Evolutionary conservation across 169 alveolate species (phyloP).

Genomic region (Cryptosporidium sp.): DNA sequence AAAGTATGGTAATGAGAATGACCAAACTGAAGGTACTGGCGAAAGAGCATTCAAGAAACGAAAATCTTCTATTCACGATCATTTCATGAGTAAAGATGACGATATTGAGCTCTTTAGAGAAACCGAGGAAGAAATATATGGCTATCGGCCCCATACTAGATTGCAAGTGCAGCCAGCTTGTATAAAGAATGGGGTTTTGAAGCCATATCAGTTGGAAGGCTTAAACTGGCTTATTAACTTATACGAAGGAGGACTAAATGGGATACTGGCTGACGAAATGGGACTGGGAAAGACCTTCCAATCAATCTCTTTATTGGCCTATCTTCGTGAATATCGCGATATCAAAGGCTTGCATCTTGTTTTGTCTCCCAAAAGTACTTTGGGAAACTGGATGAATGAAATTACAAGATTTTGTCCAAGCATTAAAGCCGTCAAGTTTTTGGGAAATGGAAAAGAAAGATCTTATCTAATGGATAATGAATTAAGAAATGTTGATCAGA

Average conservation of each 20-base stretch:
- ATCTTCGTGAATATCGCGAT: slow-evolving; percentile 88
- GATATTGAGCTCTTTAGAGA: slow-evolving; percentile 56
- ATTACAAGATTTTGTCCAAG: slow-evolving; percentile 94
- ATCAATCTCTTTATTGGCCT: slow-evolving; percentile 94
- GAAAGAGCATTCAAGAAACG: not conserved
- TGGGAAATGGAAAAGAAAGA: slow-evolving; percentile 95
- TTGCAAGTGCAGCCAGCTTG: slow-evolving; percentile 56
- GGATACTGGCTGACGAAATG: slow-evolving; percentile 99
- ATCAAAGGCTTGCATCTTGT: slow-evolving; percentile 96
- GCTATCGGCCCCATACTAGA: slow-evolving; percentile 61
- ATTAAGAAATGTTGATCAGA: slow-evolving; percentile 32
- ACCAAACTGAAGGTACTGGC: not conserved
- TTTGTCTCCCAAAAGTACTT: slow-evolving; percentile 96
- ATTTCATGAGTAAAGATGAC: slow-evolving; percentile 59
- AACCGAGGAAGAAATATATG: slow-evolving; percentile 68
- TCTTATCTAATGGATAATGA: slow-evolving; percentile 77
- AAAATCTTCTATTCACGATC: slow-evolving; percentile 22
- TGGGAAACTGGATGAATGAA: slow-evolving; percentile 97
- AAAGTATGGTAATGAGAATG: slow-evolving; percentile 2
- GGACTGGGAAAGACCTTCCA: slow-evolving; percentile 98
- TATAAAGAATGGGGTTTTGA: slow-evolving; percentile 87
- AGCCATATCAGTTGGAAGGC: slow-evolving; percentile 96
- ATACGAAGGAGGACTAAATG: slow-evolving; percentile 94
- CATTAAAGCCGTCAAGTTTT: slow-evolving; percentile 93
- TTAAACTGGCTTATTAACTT: slow-evolving; percentile 96